Evolutionary conservation across 345 rosid genomes (phyloP).

Genomic region (Eucalyptus lansdowneana): DNA sequence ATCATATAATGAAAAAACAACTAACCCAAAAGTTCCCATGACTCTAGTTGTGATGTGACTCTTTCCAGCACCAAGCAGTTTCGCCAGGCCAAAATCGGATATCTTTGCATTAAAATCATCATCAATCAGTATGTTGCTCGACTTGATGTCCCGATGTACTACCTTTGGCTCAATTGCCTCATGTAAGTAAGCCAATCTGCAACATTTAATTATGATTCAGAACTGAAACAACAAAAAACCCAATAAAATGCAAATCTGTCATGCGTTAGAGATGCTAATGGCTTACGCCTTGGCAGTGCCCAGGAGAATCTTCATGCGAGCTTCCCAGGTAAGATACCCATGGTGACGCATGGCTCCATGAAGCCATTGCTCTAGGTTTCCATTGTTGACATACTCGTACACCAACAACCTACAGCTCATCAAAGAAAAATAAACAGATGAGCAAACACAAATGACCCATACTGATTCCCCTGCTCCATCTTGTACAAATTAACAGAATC

Average conservation of each 20-base stretch:
- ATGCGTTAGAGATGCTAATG: neutral
- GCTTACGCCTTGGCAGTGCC: slow-evolving; percentile 96
- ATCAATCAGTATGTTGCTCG: slow-evolving; percentile 88
- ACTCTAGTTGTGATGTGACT: slow-evolving; percentile 87
- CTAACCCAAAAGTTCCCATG: slow-evolving; percentile 99
- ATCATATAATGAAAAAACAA: neutral
- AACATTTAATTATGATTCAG: neutral
- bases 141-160: slow-evolving; percentile 94
- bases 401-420: slow-evolving; percentile 45
- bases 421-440: neutral
- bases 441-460: neutral
- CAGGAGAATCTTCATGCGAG: slow-evolving; percentile 68
- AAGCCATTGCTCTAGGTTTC: slow-evolving; percentile 95
- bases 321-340: slow-evolving; percentile 92
- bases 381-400: slow-evolving; percentile 86
- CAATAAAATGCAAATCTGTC: neutral
- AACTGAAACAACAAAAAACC: neutral
- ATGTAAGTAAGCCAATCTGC: slow-evolving; percentile 82
- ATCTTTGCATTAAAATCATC: slow-evolving; percentile 77
- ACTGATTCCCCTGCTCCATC: neutral
- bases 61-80: slow-evolving; percentile 83
- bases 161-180: slow-evolving; percentile 99
- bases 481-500: neutral
- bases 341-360: slow-evolving; percentile 69
- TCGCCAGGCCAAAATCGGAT: slow-evolving; percentile 95